Percentiles rank a stretch among this genome's conserved stretches.
Conservation (phyloP, 768 basidiomycete species). For the Hypholoma fasciculare region DNA sequence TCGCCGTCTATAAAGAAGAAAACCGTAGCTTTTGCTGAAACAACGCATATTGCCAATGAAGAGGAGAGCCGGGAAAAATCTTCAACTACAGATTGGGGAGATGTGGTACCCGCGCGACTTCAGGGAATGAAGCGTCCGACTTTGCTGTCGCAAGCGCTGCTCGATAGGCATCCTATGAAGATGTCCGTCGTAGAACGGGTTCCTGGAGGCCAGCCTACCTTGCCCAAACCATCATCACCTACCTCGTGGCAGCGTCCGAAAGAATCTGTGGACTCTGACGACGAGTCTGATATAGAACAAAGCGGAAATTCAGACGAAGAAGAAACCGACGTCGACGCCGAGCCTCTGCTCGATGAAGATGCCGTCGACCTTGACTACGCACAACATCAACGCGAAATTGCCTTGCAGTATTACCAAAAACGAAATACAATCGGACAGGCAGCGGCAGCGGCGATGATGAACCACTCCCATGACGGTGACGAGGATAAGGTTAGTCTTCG, state of each 20-base stretch:
- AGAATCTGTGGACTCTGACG: conserved; percentile 57
- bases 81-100: conserved; percentile 46
- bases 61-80: conserved; percentile 6
- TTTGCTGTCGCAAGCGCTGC: conserved; percentile 33
- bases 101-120: conserved; percentile 52
- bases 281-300: conserved; percentile 50
- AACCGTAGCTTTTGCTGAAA: conserved; percentile 63
- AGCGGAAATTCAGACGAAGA: conserved; percentile 26
- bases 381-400: conserved; percentile 73
- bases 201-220: conserved; percentile 30
- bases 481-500: conserved; percentile 44
- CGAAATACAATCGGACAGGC: conserved; percentile 56
- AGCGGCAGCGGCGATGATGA: conserved; percentile 50
- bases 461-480: conserved; percentile 42
- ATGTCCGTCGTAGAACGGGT: conserved; percentile 67
- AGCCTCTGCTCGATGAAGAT: conserved; percentile 38
- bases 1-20: conserved; percentile 49
- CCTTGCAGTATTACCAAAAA: conserved; percentile 68
- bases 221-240: conserved; percentile 17
- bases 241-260: conserved; percentile 16
- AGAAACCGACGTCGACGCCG: conserved; percentile 36
- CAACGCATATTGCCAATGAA: conserved; percentile 25
- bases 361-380: conserved; percentile 61
- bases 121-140: conserved; percentile 36
- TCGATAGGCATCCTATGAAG: conserved; percentile 57